Base-by-base conservation (phyloP, 345 rosid species). In the Eucalyptus polybractea region DNA sequence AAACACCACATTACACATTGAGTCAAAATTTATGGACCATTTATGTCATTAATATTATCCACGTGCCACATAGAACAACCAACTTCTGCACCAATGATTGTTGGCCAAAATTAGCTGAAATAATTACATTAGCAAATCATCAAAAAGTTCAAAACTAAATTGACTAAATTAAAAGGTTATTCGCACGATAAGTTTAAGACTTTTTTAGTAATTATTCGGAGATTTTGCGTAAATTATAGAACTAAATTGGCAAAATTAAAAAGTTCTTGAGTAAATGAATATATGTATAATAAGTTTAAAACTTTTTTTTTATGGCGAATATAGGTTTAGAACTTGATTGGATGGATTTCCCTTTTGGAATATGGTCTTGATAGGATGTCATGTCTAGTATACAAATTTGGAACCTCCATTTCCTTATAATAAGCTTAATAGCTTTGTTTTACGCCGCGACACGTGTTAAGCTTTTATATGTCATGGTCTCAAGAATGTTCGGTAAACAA, bases 71-170 rank as follows among this genome's bases (percentile, higher is more conserved):
- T n/a, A n/a, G 19, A 15, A n/a, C 5, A 16, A 1, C 37, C 5
- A 3, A 7, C 3, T 6, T n/a, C 10, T 0, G 0, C 10, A 0
- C 16, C 21, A 13, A 14, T 15, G 3, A 13, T 65, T n/a, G 3
- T 5, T n/a, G 3, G 11, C 5, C 10, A 8, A 65, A 65, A 65
- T 62, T 65, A 31, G 10, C 1, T 8, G 1, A 8, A n/a, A 65
- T 7, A 19, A 65, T 16, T n/a, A n/a, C 10, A 7, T 65, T 14
- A n/a, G 9, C 37, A 65, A 65, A 14, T 65, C 6, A 15, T 65
- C 37, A 65, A 65, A 65, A 65, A 6, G 5, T 65, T 65, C 13
- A 56, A 0, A 56, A 56, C 6, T 56, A 25, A 56, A 56, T 24
- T 10, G 1, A 10, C 13, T 10, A 56, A 24, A 56, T 56, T 24